Evolutionary conservation across 2,329 filamentous ascomycete genomes (phyloP), one percentile per base, ranked within the genome.

Genomic region (Cercospora berteroae): DNA sequence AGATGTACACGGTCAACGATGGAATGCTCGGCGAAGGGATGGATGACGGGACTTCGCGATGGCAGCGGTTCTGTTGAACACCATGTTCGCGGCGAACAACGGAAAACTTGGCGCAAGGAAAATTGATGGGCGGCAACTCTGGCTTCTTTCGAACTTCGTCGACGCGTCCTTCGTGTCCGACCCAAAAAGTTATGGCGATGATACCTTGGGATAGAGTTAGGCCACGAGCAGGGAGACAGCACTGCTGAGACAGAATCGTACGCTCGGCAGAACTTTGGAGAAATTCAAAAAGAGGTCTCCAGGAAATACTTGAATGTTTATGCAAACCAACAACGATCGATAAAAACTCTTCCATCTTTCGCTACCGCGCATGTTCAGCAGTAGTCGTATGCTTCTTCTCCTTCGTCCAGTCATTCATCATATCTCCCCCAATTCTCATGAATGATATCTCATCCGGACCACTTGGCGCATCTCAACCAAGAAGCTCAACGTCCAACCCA

Each of bases 401-500:
- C 48, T 36, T 63, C 27, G 13, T 33, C 44, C 36, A 20, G 8
- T 29, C 18, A 20, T 27, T 10, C 25, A 52, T 25, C 60, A 31
- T 25, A 25, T 7, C 13, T 50, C 42, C 44, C 2, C 44, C 4
- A 1, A 50, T 4, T 50, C 10, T 23, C 44, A 25, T 50, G 9
- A 13, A 7, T 16, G 20, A 25, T 20, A 16, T 4, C 2, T 23
- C 3, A 6, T 25, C 10, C 13, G 2, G 44, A 29, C 20, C 29
- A 4, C 20, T n/a, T 44, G 23, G n/a, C 7, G n/a, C 1, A 9
- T 29, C 52, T 83, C 81, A 89, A 73, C 86, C 86, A 70, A 90
- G 83, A 74, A 89, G 79, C 72, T 97, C 95, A 60, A 99, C 95
- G 82, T 99, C 95, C 77, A 99, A 85, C n/a, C 95, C 95, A 80